These are phyloP conservation scores for Jackrogersella multiformis DNA, from an alignment of 495 filamentous ascomycete species.

Conservation along the genomic window DNA sequence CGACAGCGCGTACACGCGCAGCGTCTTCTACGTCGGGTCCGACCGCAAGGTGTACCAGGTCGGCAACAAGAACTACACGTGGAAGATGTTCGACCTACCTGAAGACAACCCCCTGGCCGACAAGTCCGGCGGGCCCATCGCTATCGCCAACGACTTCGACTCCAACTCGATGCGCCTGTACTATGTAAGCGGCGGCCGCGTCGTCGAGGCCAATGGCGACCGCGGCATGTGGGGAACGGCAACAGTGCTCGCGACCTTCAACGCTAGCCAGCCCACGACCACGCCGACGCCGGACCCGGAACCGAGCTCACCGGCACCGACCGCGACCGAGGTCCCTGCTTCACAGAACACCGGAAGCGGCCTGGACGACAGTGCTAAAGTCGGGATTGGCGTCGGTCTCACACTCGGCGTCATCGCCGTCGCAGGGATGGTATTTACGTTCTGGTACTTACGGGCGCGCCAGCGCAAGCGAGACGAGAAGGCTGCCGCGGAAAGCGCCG, in stretches of 20 bases:
- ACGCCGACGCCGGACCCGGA: background rate
- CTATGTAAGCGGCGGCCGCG: constrained; percentile 34
- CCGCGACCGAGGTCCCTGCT: too few relatives aligned
- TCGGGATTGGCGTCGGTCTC: constrained; percentile 37
- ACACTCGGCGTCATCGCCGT: constrained; percentile 38
- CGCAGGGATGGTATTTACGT: constrained; percentile 23
- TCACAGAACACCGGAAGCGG: constrained; percentile 5
- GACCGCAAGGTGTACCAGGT: constrained; percentile 39
- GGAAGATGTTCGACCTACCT: constrained; percentile 16
- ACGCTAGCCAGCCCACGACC: constrained; percentile 3
- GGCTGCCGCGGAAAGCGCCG: constrained; percentile 4
- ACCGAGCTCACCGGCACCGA: too few relatives aligned
- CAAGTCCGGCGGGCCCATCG: constrained; percentile 25
- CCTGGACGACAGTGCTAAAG: constrained; percentile 39
- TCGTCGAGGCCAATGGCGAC: constrained; percentile 40
- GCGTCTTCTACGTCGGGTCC: constrained; percentile 45
- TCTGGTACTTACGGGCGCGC: constrained; percentile 31
- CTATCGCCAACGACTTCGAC: constrained; percentile 33
- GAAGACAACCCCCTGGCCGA: constrained; percentile 36
- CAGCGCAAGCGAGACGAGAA: constrained; percentile 27
- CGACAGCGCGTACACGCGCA: constrained; percentile 35
- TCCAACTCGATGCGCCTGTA: constrained; percentile 34
- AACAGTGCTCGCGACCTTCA: constrained; percentile 6
- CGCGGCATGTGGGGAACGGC: constrained; percentile 13
- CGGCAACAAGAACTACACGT: constrained; percentile 23